These are phyloP conservation scores for Platanthera guangdongensis DNA, from an alignment of 106 monocot genomes.

Conservation along the genomic window DNA sequence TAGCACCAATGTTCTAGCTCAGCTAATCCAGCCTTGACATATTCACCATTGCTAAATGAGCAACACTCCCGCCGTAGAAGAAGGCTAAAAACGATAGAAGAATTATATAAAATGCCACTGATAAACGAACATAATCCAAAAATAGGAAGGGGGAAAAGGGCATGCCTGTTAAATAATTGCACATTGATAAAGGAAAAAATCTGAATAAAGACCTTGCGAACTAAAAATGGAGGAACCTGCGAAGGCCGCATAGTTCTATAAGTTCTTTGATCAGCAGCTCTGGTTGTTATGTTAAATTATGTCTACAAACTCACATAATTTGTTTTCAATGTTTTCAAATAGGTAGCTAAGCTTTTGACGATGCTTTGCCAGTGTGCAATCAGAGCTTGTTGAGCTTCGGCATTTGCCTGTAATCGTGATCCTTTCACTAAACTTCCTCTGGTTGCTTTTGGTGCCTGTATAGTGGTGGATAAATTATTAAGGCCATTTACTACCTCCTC, in stretches of 20 bases:
- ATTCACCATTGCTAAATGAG: constrained; percentile 85
- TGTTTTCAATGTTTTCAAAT: constrained; percentile 59
- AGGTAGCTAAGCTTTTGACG: constrained; percentile 58
- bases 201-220: constrained; percentile 75
- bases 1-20: constrained; percentile 74
- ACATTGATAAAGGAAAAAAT: constrained; percentile 73
- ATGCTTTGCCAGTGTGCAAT: constrained; percentile 88
- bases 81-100: constrained; percentile 20
- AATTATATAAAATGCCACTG: neutral
- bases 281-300: neutral
- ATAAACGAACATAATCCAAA: neutral
- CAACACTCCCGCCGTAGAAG: constrained; percentile 73
- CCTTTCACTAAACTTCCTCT: constrained; percentile 63
- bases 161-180: constrained; percentile 82
- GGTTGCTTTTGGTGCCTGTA: constrained; percentile 71
- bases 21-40: constrained; percentile 63
- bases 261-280: neutral
- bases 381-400: constrained; percentile 47
- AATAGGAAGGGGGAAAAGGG: neutral
- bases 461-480: neutral
- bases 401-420: constrained; percentile 54
- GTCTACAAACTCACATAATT: constrained; percentile 53
- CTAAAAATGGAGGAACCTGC: constrained; percentile 79
- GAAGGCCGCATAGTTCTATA: constrained; percentile 6
- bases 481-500: too few species aligned